A percentile compares a stretch with the other conserved stretches of the same genome.
Conservation (phyloP, 768 basidiomycete species). For the Fomitopsis serialis region DNA sequence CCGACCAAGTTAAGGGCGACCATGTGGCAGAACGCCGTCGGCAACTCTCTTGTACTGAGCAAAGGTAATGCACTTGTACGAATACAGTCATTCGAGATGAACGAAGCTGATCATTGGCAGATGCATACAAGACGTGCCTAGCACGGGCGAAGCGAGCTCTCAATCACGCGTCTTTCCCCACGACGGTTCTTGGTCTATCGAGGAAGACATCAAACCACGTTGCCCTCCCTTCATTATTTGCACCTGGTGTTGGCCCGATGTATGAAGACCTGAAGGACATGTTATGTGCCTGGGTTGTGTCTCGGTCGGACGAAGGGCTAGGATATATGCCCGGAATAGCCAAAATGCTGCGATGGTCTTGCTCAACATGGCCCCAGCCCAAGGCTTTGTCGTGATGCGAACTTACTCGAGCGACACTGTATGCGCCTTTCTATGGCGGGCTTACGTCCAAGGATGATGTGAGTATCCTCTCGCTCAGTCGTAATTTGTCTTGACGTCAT, state of each 20-base stretch:
- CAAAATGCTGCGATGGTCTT: slow-evolving; percentile 84
- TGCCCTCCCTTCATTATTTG: slow-evolving; percentile 80
- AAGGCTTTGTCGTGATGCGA: slow-evolving; percentile 83
- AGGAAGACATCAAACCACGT: slow-evolving; percentile 71
- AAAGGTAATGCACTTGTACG: slow-evolving; percentile 48
- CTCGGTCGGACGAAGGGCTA: slow-evolving; percentile 77
- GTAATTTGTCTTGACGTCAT: slow-evolving; percentile 4
- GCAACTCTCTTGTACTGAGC: slow-evolving; percentile 75
- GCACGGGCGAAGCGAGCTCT: slow-evolving; percentile 72
- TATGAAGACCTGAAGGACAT: slow-evolving; percentile 80
- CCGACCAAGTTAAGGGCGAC: slow-evolving; percentile 73
- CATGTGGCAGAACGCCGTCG: slow-evolving; percentile 84
- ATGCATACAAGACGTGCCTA: slow-evolving; percentile 66
- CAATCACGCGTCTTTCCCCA: slow-evolving; percentile 59
- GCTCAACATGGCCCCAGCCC: slow-evolving; percentile 70
- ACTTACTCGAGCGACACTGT: slow-evolving; percentile 81
- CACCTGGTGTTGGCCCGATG: slow-evolving; percentile 69
- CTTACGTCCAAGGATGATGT: slow-evolving; percentile 71
- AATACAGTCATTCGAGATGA: background rate
- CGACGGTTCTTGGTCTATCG: slow-evolving; percentile 55
- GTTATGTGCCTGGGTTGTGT: slow-evolving; percentile 83
- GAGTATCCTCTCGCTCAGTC: slow-evolving; percentile 26
- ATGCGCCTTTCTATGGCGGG: slow-evolving; percentile 82
- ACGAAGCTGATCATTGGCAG: slow-evolving; percentile 31
- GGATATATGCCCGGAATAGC: slow-evolving; percentile 67